These are phyloP conservation scores for Talaromyces sp. DNA, from an alignment of 2,329 filamentous ascomycete species.

Conservation along the genomic window DNA sequence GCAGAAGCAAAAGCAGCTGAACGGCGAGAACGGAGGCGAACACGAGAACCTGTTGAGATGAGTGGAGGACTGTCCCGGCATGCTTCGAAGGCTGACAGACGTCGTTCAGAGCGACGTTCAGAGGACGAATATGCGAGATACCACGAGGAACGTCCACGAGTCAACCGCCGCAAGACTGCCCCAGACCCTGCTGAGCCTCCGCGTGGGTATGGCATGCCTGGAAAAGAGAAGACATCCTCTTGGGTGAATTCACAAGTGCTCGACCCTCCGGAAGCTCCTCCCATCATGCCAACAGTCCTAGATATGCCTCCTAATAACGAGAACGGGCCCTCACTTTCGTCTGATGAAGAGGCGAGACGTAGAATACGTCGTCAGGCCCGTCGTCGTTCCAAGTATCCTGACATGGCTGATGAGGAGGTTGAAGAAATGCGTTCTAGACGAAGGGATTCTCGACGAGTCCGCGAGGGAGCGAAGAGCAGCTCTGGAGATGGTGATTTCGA, in stretches of 20 bases:
- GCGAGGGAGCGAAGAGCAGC: slow-evolving; percentile 37
- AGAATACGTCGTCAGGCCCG: slow-evolving; percentile 37
- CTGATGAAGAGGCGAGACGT: slow-evolving; percentile 42
- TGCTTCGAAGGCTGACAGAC: slow-evolving; percentile 31
- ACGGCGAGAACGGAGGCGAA: slow-evolving; percentile 39
- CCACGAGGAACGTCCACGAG: slow-evolving; percentile 30
- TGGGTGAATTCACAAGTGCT: slow-evolving; percentile 49
- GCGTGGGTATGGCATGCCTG: slow-evolving; percentile 32
- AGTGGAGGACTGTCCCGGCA: slow-evolving; percentile 24
- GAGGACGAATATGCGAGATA: slow-evolving; percentile 27
- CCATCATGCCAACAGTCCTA: slow-evolving; percentile 44
- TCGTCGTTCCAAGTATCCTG: slow-evolving; percentile 40
- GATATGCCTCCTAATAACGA: slow-evolving; percentile 36
- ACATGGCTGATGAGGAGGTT: slow-evolving; percentile 38
- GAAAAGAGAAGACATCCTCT: slow-evolving; percentile 48
- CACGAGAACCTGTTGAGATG: slow-evolving; percentile 33
- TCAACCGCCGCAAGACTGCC: slow-evolving; percentile 34
- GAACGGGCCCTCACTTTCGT: slow-evolving; percentile 36
- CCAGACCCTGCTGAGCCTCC: slow-evolving; percentile 25
- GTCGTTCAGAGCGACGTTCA: slow-evolving; percentile 30
- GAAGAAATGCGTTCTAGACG: slow-evolving; percentile 35
- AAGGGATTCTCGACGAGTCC: slow-evolving; percentile 30
- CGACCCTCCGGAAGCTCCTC: slow-evolving; percentile 48
- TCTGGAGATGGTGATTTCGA: slow-evolving; percentile 41
- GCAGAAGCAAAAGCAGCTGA: slow-evolving; percentile 38